A percentile compares a stretch with the other conserved stretches of the same genome.
Evolutionary conservation across 257 asterid species (phyloP).

Genomic region (Forsythia viridissima): DNA sequence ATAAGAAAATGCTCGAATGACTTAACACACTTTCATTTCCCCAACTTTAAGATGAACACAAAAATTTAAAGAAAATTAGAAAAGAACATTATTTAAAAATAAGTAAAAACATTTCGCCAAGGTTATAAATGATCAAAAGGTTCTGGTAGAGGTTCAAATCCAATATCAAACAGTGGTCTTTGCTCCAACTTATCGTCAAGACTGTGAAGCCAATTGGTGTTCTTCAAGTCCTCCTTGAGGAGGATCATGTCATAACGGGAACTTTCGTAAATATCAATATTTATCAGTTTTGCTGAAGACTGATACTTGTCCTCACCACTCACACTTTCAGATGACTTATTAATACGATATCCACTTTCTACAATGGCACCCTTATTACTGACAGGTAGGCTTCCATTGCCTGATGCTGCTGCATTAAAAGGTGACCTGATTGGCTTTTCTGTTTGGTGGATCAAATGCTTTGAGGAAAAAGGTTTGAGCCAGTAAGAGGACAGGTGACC

Average conservation of each 20-base stretch:
- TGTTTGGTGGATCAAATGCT: conserved; percentile 78
- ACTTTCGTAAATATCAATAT: conserved; percentile 77
- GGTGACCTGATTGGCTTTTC: conserved; percentile 48
- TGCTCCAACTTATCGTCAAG: conserved; percentile 76
- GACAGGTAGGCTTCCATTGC: conserved; percentile 38
- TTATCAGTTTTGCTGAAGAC: conserved; percentile 53
- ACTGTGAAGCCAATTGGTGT: conserved; percentile 83
- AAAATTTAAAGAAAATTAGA: background rate
- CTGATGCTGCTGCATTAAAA: conserved; percentile 36
- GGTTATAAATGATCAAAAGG: conserved; percentile 74
- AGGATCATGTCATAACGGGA: conserved; percentile 79
- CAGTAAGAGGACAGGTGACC: conserved; percentile 54
- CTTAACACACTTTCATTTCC: too few relatives aligned
- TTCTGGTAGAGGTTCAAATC: conserved; percentile 85
- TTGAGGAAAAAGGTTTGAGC: conserved; percentile 86
- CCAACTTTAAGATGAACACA: too few relatives aligned
- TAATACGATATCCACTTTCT: conserved; percentile 48
- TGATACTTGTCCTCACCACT: conserved; percentile 58
- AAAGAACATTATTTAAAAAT: background rate
- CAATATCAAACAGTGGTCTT: conserved; percentile 73
- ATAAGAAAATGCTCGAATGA: too few relatives aligned
- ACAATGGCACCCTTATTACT: conserved; percentile 36
- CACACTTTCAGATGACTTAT: conserved; percentile 54
- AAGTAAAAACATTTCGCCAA: conserved; percentile 18
- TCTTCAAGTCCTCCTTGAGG: conserved; percentile 76